Percentiles rank a stretch among this genome's conserved stretches.
phyloP scores from a whole-genome alignment of 1,284 basidiomycete genomes.

The Takashimella koratensis region DNA sequence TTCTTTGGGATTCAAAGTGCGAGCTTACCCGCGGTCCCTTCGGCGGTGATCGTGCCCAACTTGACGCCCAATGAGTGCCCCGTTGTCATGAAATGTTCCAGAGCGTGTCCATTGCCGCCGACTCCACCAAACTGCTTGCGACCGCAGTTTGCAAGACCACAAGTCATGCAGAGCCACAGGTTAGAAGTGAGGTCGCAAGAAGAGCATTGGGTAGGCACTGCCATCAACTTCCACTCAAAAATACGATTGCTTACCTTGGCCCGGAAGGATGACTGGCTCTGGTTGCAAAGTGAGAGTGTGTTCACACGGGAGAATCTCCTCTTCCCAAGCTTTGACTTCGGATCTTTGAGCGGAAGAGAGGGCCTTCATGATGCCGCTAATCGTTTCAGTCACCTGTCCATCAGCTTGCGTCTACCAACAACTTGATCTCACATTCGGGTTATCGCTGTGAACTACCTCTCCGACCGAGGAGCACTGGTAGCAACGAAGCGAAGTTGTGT shows the following conservation, averaged over 20 bases:
- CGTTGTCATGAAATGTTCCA: slow-evolving; percentile 73
- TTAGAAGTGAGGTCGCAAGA: slow-evolving; percentile 81
- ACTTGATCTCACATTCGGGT: slow-evolving; percentile 42
- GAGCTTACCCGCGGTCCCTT: slow-evolving; percentile 76
- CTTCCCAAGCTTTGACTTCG: slow-evolving; percentile 97
- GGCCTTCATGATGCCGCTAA: slow-evolving; percentile 72
- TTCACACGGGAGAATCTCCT: slow-evolving; percentile 83
- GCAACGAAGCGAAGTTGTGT: slow-evolving; percentile 65
- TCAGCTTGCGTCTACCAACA: neutral
- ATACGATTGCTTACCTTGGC: slow-evolving; percentile 30
- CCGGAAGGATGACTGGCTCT: slow-evolving; percentile 44
- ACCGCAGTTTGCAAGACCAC: slow-evolving; percentile 93
- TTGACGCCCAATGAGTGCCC: slow-evolving; percentile 86
- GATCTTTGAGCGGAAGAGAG: slow-evolving; percentile 85
- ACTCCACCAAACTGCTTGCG: slow-evolving; percentile 79
- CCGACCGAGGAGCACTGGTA: slow-evolving; percentile 59
- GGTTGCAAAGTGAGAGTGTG: slow-evolving; percentile 81
- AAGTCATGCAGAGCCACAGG: slow-evolving; percentile 91
- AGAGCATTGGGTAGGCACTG: slow-evolving; percentile 71
- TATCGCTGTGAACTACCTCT: slow-evolving; percentile 57
- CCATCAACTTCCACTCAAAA: slow-evolving; percentile 58
- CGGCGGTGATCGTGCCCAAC: slow-evolving; percentile 93
- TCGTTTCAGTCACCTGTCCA: slow-evolving; percentile 57
- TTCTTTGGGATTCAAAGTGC: neutral
- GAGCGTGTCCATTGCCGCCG: slow-evolving; percentile 86